phyloP scores from a whole-genome alignment of 2,329 filamentous ascomycete species.

The Geosmithia putterillii region DNA sequence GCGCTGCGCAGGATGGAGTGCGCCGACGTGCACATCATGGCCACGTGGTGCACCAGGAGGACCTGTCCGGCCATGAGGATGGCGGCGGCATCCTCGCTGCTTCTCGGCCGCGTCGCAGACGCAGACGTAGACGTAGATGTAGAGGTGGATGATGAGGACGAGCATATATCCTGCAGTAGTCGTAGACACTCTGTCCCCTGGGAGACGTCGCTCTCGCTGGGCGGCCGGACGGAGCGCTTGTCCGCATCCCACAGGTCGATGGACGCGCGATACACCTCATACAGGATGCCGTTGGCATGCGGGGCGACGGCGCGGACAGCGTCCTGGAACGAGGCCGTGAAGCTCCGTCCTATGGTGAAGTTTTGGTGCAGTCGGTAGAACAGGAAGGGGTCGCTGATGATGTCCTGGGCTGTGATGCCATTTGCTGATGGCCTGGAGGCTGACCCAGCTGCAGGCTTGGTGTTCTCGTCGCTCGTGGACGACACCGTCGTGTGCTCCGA shows the following conservation, averaged over 20 bases:
- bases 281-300: conserved; percentile 1
- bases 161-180: not conserved
- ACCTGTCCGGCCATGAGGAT: conserved; percentile 1
- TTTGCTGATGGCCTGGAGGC: too few species aligned
- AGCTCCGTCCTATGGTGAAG: conserved; percentile 2
- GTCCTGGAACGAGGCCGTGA: not conserved
- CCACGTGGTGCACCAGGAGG: conserved; percentile 1
- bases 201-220: conserved; percentile 1
- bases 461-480: too few species aligned
- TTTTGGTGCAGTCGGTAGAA: conserved; percentile 1
- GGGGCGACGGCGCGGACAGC: not conserved
- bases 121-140: too few species aligned
- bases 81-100: conserved; percentile 1
- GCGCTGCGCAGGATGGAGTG: conserved; percentile 2
- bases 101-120: not conserved
- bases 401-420: not conserved
- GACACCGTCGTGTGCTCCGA: too few species aligned
- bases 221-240: not conserved
- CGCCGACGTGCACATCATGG: conserved; percentile 1
- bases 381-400: not conserved
- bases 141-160: too few species aligned
- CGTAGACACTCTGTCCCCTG: not conserved
- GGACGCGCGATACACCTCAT: not conserved
- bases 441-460: too few species aligned
- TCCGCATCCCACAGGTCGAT: not conserved